A percentile compares a stretch with the other conserved stretches of the same genome.
Evolutionary conservation across 208 protist species (phyloP).

Genomic region (Trypanosoma rangeli): DNA sequence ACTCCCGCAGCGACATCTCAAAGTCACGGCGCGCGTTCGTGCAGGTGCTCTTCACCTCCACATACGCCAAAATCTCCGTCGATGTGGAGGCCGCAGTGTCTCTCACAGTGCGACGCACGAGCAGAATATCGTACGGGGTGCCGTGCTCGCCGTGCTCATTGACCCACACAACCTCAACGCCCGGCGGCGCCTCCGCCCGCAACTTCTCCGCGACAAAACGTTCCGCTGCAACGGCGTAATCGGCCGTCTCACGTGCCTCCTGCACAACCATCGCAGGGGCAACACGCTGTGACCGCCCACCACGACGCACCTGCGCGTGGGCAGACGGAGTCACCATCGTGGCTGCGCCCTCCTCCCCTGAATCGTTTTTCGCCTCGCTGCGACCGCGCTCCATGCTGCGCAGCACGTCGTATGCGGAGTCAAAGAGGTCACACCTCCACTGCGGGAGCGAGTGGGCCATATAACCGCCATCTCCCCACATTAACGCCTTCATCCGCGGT

Average conservation of each 20-base stretch:
- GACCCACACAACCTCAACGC: slow-evolving; percentile 70
- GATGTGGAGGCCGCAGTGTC: background rate
- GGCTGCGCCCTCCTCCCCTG: slow-evolving; percentile 7
- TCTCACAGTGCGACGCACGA: slow-evolving; percentile 31
- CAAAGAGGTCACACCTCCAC: slow-evolving; percentile 28
- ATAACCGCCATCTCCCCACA: slow-evolving; percentile 10
- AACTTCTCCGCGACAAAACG: slow-evolving; percentile 65
- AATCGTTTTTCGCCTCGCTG: background rate
- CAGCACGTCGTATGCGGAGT: slow-evolving; percentile 16
- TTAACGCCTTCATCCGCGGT: background rate
- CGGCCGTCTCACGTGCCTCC: slow-evolving; percentile 26
- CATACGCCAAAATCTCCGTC: slow-evolving; percentile 50
- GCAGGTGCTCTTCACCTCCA: slow-evolving; percentile 86
- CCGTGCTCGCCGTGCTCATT: slow-evolving; percentile 68
- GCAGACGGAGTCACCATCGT: background rate
- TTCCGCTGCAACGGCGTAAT: slow-evolving; percentile 73
- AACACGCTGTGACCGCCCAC: background rate
- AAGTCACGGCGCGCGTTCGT: slow-evolving; percentile 58
- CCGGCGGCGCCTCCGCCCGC: slow-evolving; percentile 33
- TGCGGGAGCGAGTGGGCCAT: slow-evolving; percentile 34
- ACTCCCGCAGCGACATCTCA: slow-evolving; percentile 78
- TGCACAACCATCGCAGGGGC: slow-evolving; percentile 7
- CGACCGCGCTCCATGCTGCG: background rate
- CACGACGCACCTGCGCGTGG: slow-evolving; percentile 1
- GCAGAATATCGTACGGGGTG: slow-evolving; percentile 78